These are phyloP conservation scores for Rhizopogon roseolus DNA, from an alignment of 768 basidiomycete genomes.

Conservation along the genomic window DNA sequence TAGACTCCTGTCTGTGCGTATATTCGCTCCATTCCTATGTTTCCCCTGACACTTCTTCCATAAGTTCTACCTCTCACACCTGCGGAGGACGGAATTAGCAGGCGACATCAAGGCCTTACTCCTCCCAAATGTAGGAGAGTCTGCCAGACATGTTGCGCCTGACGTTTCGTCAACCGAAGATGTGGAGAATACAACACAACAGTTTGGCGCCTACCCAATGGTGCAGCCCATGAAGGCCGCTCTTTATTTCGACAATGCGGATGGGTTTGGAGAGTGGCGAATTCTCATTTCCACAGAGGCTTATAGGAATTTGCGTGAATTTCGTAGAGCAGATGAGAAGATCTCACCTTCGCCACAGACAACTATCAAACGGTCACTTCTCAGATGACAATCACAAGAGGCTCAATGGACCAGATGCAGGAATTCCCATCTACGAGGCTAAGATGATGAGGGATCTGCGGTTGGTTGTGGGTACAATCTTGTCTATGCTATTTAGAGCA, in stretches of 20 bases:
- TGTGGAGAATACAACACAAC: not conserved
- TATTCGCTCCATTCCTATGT: not conserved
- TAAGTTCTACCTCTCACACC: conserved; percentile 22
- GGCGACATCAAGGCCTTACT: not conserved
- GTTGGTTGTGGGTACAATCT: conserved; percentile 37
- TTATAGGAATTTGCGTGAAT: conserved; percentile 42
- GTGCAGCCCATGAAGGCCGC: conserved; percentile 59
- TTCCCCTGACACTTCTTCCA: not conserved
- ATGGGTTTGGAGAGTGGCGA: conserved; percentile 62
- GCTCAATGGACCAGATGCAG: conserved; percentile 37
- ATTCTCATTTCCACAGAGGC: conserved; percentile 53
- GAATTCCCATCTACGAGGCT: conserved; percentile 62
- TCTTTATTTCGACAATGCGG: conserved; percentile 51
- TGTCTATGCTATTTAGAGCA: not conserved
- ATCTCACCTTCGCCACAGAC: conserved; percentile 32
- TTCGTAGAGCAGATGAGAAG: conserved; percentile 39
- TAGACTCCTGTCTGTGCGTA: conserved; percentile 23
- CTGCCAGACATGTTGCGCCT: not conserved
- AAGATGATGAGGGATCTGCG: conserved; percentile 55
- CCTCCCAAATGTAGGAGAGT: conserved; percentile 3
- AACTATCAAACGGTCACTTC: conserved; percentile 66
- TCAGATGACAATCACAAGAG: conserved; percentile 65
- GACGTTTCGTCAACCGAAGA: not conserved
- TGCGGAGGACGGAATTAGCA: conserved; percentile 13
- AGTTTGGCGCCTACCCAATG: conserved; percentile 33